A percentile compares a stretch with the other conserved stretches of the same genome.
Conservation (phyloP, 441 rosid species). For the Lepidium campestre region DNA sequence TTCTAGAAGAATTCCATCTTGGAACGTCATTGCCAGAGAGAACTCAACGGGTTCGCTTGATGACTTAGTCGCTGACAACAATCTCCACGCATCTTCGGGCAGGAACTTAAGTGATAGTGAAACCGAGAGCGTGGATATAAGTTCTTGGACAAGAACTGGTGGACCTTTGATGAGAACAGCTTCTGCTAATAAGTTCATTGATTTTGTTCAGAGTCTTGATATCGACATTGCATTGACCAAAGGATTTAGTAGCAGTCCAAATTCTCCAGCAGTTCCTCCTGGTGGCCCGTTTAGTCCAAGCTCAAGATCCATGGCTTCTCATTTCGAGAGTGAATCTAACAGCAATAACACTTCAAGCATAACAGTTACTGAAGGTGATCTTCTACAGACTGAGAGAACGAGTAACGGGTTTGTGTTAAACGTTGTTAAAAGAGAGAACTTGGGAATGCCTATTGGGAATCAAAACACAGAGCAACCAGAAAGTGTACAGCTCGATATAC, state of each 20-base stretch:
- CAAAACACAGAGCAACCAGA: constrained; percentile 47
- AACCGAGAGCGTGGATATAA: constrained; percentile 58
- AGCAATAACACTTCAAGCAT: constrained; percentile 48
- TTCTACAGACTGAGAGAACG: constrained; percentile 70
- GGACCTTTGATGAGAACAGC: constrained; percentile 97
- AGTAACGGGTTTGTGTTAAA: constrained; percentile 66
- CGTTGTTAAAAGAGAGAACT: constrained; percentile 60
- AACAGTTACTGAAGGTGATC: constrained; percentile 74
- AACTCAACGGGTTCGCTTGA: constrained; percentile 94
- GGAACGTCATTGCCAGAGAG: constrained; percentile 96
- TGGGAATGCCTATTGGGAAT: constrained; percentile 30
- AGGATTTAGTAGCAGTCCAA: constrained; percentile 44
- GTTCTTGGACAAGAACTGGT: constrained; percentile 93
- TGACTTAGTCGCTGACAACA: constrained; percentile 47
- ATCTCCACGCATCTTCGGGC: constrained; percentile 45
- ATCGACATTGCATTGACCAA: constrained; percentile 43
- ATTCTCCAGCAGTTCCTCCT: constrained; percentile 36
- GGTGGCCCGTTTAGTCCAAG: constrained; percentile 32
- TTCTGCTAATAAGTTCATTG: constrained; percentile 75
- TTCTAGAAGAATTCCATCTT: constrained; percentile 90
- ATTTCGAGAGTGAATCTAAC: constrained; percentile 3
- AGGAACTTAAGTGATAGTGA: constrained; percentile 70
- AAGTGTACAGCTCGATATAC: constrained; percentile 66
- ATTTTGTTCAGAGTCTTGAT: constrained; percentile 68
- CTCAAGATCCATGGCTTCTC: constrained; percentile 28